These are phyloP conservation scores for Nymphaea colorata DNA, from an alignment of 164 flowering plant species.

Conservation along the genomic window DNA sequence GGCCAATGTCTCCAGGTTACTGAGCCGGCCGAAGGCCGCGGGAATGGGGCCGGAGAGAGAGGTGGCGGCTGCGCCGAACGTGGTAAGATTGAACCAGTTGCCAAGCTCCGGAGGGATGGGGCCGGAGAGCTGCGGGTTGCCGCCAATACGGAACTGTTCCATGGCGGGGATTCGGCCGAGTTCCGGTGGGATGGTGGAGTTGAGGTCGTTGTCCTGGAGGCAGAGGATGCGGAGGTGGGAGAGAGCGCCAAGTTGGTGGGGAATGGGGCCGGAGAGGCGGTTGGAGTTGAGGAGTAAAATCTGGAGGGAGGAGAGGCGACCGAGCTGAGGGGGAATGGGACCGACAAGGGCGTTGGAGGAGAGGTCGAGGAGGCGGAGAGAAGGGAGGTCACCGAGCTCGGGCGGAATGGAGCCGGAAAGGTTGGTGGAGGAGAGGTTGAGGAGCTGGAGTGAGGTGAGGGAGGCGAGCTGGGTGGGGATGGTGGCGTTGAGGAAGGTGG, in stretches of 20 bases:
- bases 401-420: constrained; percentile 80
- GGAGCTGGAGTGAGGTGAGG: constrained; percentile 76
- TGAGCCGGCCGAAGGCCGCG: constrained; percentile 55
- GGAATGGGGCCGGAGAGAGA: constrained; percentile 72
- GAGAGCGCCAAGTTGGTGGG: constrained; percentile 52
- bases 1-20: constrained; percentile 72
- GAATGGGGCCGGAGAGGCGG: constrained; percentile 49
- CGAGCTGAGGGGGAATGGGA: constrained; percentile 54
- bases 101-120: constrained; percentile 71
- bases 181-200: constrained; percentile 69
- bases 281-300: constrained; percentile 70
- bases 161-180: constrained; percentile 59
- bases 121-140: constrained; percentile 63
- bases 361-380: constrained; percentile 69
- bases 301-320: constrained; percentile 52
- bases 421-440: constrained; percentile 88
- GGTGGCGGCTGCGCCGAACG: constrained; percentile 79
- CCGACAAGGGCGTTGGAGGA: constrained; percentile 73
- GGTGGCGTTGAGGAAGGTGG: constrained; percentile 76
- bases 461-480: constrained; percentile 57
- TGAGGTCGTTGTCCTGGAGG: constrained; percentile 72
- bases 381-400: constrained; percentile 43
- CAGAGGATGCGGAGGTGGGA: constrained; percentile 66
- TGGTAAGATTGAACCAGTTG: constrained; percentile 58
- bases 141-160: constrained; percentile 79